Percentiles rank a stretch among this genome's conserved stretches.
Conservation (phyloP, 495 filamentous ascomycete species). For the Podospora anserina region DNA sequence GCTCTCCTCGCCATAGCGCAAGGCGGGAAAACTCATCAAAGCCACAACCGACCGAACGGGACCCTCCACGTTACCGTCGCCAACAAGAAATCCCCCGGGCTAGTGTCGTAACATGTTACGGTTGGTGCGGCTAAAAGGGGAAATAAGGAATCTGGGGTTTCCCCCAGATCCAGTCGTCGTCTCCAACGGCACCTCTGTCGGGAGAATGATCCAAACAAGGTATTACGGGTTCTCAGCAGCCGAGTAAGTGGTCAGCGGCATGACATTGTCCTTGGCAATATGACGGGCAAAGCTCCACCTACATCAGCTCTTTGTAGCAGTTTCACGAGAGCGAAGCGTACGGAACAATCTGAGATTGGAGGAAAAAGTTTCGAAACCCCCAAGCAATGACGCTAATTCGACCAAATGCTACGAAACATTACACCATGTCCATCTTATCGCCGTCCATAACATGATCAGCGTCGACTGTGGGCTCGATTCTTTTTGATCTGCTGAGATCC, state of each 20-base stretch:
- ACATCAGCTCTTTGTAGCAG: background rate
- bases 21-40: background rate
- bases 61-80: background rate
- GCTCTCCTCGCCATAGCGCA: background rate
- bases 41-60: background rate
- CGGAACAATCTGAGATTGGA: conserved; percentile 5
- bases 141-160: background rate
- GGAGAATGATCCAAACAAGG: background rate
- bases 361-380: background rate
- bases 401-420: background rate
- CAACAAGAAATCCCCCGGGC: background rate
- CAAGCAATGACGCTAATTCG: background rate
- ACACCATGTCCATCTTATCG: background rate
- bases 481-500: background rate
- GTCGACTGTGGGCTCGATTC: background rate
- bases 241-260: background rate
- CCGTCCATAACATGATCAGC: background rate
- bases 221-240: background rate
- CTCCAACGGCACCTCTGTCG: background rate
- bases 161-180: background rate
- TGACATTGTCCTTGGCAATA: background rate
- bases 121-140: conserved; percentile 5
- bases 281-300: background rate
- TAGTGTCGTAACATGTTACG: background rate
- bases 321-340: background rate